Conservation (phyloP, 805 yeast genomes). For the Saturnispora halmiae region DNA sequence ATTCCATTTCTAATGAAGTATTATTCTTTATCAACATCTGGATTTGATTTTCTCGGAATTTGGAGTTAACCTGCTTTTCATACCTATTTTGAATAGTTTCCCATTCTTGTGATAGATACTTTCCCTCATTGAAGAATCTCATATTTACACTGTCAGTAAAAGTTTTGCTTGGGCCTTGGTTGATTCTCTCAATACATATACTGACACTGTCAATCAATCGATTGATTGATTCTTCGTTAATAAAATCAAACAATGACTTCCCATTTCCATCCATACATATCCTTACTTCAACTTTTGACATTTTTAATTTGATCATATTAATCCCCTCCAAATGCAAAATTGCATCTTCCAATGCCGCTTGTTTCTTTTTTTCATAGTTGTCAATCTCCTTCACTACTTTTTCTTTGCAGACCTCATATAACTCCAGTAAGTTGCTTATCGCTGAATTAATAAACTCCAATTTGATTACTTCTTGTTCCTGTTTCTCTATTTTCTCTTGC, state of each 20-base stretch:
- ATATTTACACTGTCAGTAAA: conserved; percentile 23
- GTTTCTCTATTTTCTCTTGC: conserved; percentile 29
- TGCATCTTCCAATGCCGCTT: conserved; percentile 19
- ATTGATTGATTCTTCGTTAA: conserved; percentile 34
- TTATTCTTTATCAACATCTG: conserved; percentile 32
- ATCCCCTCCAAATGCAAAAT: conserved; percentile 24
- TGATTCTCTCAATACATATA: conserved; percentile 23
- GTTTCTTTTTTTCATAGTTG: conserved; percentile 20
- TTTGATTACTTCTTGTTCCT: conserved; percentile 36
- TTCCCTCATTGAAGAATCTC: conserved; percentile 22
- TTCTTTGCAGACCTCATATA: conserved; percentile 29
- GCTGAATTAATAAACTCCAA: conserved; percentile 38
- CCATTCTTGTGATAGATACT: conserved; percentile 16
- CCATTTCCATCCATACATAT: conserved; percentile 17
- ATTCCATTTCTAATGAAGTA: conserved; percentile 49
- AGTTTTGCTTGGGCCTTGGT: conserved; percentile 22
- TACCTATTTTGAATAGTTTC: conserved; percentile 19
- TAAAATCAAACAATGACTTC: conserved; percentile 36
- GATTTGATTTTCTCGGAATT: conserved; percentile 18
- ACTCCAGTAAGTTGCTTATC: conserved; percentile 37
- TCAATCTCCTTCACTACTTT: conserved; percentile 24
- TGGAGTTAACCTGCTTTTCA: conserved; percentile 12
- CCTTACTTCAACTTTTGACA: conserved; percentile 30
- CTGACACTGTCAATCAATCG: conserved; percentile 27
- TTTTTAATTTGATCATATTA: conserved; percentile 26